These are phyloP conservation scores for Ettlia oleoabundans DNA, from an alignment of 139 green algal species.

Conservation along the genomic window DNA sequence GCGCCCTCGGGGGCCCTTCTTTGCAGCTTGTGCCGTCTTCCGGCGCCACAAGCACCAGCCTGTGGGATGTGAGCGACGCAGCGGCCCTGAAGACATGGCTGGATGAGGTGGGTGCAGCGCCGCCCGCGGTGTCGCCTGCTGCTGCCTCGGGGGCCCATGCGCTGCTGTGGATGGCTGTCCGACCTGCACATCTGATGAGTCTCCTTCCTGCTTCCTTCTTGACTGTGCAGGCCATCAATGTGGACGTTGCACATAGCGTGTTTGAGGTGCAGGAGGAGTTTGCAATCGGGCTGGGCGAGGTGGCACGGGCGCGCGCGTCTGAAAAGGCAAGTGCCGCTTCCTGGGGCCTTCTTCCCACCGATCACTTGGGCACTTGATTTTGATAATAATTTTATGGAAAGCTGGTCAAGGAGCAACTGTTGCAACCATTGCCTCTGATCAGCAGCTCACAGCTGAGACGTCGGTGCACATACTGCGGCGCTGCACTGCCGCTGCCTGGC, in stretches of 20 bases:
- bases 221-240: constrained; percentile 27
- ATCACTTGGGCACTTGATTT: neutral
- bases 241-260: constrained; percentile 23
- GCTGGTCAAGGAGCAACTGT: no score
- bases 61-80: constrained; percentile 29
- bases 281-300: constrained; percentile 26
- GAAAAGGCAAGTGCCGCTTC: constrained; percentile 12
- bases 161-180: no score
- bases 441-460: no score
- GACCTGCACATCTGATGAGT: no score
- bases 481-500: neutral
- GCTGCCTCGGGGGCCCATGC: no score
- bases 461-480: no score
- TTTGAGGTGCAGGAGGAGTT: constrained; percentile 38
- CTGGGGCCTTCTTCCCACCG: neutral
- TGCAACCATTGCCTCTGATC: no score
- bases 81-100: constrained; percentile 27
- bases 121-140: no score
- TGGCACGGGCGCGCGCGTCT: neutral
- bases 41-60: constrained; percentile 8
- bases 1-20: no score
- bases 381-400: no score
- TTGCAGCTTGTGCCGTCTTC: constrained; percentile 26
- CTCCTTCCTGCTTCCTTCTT: no score
- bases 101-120: constrained; percentile 35